Percentiles rank a stretch among this genome's conserved stretches.
Evolutionary conservation across 108 stramenopile species (phyloP).

Genomic region (Nitzschia sp.): DNA sequence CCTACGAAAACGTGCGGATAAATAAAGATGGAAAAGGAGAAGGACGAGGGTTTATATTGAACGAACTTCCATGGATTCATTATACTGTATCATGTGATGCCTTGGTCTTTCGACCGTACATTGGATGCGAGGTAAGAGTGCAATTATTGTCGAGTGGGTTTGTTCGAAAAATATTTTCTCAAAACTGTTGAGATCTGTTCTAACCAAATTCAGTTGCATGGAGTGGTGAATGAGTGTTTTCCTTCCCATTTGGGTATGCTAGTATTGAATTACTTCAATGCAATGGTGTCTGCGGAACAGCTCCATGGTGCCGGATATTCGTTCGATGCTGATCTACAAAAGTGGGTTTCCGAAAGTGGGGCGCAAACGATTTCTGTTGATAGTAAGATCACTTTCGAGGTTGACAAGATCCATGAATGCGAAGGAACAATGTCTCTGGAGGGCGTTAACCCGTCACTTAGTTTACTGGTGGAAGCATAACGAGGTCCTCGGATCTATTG

Average conservation of each 20-base stretch:
- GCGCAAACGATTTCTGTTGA: constrained; percentile 21
- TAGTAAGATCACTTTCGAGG: constrained; percentile 36
- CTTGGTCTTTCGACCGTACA: constrained; percentile 44
- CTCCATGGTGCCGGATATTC: constrained; percentile 40
- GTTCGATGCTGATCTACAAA: constrained; percentile 41
- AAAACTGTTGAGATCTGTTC: no score
- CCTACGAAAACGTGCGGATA: constrained; percentile 42
- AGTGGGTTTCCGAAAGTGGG: constrained; percentile 37
- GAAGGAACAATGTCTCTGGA: constrained; percentile 52
- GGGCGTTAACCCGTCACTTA: constrained; percentile 30
- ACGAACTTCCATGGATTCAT: constrained; percentile 64
- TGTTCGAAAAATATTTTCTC: no score
- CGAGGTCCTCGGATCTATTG: background rate
- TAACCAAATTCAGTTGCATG: constrained; percentile 29
- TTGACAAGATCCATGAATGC: constrained; percentile 48
- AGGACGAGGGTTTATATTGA: constrained; percentile 49
- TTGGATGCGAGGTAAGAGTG: constrained; percentile 45
- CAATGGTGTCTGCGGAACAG: constrained; percentile 51
- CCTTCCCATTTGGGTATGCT: constrained; percentile 57
- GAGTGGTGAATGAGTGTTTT: constrained; percentile 57
- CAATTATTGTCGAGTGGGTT: no score
- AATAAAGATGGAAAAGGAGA: constrained; percentile 9
- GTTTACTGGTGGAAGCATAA: constrained; percentile 32
- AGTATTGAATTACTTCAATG: constrained; percentile 62
- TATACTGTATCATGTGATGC: constrained; percentile 50